phyloP scores from a whole-genome alignment of 208 protist genomes.

The Balamuthia mandrillaris region DNA sequence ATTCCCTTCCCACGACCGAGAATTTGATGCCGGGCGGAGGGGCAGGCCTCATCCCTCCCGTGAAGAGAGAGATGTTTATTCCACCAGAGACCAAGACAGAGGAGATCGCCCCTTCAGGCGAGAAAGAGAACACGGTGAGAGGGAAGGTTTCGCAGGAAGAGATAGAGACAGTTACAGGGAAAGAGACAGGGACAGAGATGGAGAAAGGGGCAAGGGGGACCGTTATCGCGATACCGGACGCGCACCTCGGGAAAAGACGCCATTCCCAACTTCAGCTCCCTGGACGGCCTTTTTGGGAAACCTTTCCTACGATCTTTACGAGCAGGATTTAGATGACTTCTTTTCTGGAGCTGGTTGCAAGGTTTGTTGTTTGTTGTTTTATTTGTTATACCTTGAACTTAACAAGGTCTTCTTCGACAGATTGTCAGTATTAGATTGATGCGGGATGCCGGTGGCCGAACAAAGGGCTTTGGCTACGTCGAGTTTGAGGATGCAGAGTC shows the following conservation, averaged over 20 bases:
- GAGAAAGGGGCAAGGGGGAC: neutral
- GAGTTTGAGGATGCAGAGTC: constrained; percentile 39
- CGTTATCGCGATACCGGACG: constrained; percentile 1
- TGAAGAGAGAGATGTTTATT: too few species aligned
- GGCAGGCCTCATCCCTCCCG: too few species aligned
- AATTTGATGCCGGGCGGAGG: too few species aligned
- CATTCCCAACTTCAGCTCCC: neutral
- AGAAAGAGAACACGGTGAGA: neutral
- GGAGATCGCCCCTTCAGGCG: neutral
- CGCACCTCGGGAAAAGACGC: neutral
- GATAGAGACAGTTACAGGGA: neutral
- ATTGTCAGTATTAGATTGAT: neutral
- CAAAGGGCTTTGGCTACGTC: constrained; percentile 16
- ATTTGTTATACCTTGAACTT: too few species aligned
- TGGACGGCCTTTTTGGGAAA: constrained; percentile 41
- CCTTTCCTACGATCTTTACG: constrained; percentile 8
- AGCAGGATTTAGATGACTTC: constrained; percentile 16
- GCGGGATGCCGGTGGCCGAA: neutral
- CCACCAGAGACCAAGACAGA: too few species aligned
- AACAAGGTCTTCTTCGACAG: neutral
- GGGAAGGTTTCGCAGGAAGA: neutral
- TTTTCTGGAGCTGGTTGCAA: too few species aligned
- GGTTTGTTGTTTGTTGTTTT: neutral
- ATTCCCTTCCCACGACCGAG: too few species aligned
- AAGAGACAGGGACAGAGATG: neutral